Conservation (phyloP, 2,329 filamentous ascomycete genomes). For the Penicillium hordei region DNA sequence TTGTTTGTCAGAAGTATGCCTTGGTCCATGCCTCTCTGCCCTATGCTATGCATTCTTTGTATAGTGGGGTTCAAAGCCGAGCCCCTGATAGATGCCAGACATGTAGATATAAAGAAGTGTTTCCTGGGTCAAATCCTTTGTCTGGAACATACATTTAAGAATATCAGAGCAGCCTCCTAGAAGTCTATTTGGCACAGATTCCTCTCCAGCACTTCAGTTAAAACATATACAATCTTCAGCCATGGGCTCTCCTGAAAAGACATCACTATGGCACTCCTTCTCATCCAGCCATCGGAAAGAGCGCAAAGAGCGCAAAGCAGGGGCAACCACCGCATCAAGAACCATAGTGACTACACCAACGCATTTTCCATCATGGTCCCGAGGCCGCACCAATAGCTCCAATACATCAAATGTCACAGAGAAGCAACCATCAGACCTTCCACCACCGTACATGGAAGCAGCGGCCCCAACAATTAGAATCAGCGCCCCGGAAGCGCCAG, state of each 20-base stretch:
- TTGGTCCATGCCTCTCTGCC: neutral
- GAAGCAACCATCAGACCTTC: neutral
- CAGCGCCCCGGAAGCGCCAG: conserved; percentile 47
- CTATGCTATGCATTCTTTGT: neutral
- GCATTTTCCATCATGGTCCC: neutral
- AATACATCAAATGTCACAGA: neutral
- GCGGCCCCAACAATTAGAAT: conserved; percentile 29
- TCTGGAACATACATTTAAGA: neutral
- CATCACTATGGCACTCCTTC: conserved; percentile 7
- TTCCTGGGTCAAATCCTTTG: neutral
- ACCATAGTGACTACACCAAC: neutral
- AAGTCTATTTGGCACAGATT: neutral
- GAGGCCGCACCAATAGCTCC: neutral
- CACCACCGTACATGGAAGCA: conserved; percentile 38
- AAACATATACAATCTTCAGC: conserved; percentile 6
- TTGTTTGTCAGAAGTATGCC: conserved; percentile 3
- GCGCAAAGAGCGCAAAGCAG: neutral
- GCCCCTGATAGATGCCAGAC: neutral
- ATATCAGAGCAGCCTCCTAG: neutral
- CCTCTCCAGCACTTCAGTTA: neutral
- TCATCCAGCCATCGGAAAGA: conserved; percentile 11
- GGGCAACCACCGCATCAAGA: neutral
- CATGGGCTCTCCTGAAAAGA: conserved; percentile 10
- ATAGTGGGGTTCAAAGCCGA: neutral
- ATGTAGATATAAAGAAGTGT: conserved; percentile 1